Percentiles rank a stretch among this genome's conserved stretches.
These are phyloP conservation scores for Colletotrichum truncatum DNA, from an alignment of 2,329 filamentous ascomycete species.

Conservation along the genomic window DNA sequence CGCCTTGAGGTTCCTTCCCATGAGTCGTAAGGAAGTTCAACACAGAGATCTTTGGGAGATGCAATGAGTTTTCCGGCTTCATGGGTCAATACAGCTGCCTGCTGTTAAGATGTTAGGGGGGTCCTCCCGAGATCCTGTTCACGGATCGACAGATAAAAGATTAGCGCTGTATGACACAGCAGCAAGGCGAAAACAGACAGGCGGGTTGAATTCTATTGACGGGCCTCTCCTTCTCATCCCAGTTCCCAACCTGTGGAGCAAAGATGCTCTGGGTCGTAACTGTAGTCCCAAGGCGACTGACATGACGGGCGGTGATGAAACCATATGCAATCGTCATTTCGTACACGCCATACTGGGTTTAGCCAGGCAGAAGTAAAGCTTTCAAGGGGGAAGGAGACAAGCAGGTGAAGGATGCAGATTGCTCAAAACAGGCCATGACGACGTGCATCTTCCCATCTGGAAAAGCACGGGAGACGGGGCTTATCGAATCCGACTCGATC, in stretches of 20 bases:
- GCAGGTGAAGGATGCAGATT: neutral
- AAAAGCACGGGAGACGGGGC: neutral
- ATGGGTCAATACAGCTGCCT: neutral
- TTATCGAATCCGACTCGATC: constrained; percentile 4
- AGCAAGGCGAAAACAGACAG: neutral
- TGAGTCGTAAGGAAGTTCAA: neutral
- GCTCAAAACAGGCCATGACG: constrained; percentile 4
- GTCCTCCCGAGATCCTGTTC: too few species aligned
- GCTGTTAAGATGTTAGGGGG: too few species aligned
- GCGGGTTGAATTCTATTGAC: neutral
- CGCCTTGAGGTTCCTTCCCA: neutral
- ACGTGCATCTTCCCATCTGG: constrained; percentile 15
- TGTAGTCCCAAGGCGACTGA: neutral
- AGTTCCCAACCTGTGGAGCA: neutral
- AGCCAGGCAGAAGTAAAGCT: neutral
- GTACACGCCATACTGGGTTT: neutral
- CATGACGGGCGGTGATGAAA: neutral
- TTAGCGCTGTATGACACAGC: neutral
- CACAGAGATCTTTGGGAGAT: neutral
- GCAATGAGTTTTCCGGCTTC: neutral
- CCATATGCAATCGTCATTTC: neutral
- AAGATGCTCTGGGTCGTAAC: neutral
- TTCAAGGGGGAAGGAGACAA: neutral
- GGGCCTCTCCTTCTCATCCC: neutral
- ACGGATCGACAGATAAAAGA: constrained; percentile 11